Base-by-base conservation (phyloP, 345 rosid genomes). In the Acer negundo region DNA sequence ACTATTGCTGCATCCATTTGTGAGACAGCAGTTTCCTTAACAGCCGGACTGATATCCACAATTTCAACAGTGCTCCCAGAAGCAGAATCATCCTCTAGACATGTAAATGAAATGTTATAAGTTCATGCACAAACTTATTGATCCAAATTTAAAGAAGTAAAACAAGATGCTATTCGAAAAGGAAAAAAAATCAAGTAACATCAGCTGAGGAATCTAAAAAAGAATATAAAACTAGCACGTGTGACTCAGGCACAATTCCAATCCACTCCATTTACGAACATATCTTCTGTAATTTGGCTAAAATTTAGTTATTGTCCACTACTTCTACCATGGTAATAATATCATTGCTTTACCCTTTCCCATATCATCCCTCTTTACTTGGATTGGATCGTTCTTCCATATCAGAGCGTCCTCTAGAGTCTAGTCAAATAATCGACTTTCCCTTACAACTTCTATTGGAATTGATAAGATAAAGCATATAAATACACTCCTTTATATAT, bases 1-100 rank as follows among this genome's bases (percentile, higher is more conserved):
- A 84, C 91, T 10, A 91, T 69, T 51, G 97, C 99, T 17, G 98
- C 95, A 67, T 94, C 98, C 99, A 96, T 96, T 69, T 90, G 99
- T 9, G 92, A 86, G 51, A 83, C 58, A 49, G 98, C 90, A 40
- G 82, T 40, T 63, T 90, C 87, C 84, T 92, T 94, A 28, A 90
- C 90, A 16, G 75, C 58, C 20, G 95, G 97, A 1, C 99, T 95
- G 16, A 94, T 89, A 83, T 92, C 92, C 62, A 69, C 81, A 46
- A 76, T 83, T 72, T 91, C 97, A 22, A 85, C 83, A 11, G 88
- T 80, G 53, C 85, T 87, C 4, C 82, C 83, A 62, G 81, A 86
- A 62, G 92, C 87, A 62, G 93, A 85, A 84, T 92, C 94, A 79
- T 93, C 94, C 92, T 78, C 98, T 92, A 78, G 80, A 64, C 79